Evolutionary conservation across 441 rosid species (phyloP).

Genomic region (Erodium texanum): DNA sequence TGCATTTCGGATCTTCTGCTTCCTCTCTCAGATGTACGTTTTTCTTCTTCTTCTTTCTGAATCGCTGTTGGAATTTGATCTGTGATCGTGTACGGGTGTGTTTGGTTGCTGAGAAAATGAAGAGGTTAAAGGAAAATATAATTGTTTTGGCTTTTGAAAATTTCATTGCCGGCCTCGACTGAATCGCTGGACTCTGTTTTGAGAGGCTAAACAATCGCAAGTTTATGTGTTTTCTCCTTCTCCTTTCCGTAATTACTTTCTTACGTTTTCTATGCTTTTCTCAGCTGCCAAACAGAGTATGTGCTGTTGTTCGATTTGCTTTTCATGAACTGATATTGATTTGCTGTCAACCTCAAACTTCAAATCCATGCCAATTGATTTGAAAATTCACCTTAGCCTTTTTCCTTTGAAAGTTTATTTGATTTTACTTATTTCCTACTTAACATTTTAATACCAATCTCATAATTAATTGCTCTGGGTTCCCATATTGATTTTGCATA

Average conservation of each 20-base stretch:
- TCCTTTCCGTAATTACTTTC: no score
- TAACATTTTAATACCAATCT: not conserved
- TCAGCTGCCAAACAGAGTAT: no score
- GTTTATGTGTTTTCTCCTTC: no score
- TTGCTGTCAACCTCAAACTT: no score
- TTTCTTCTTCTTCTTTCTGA: no score
- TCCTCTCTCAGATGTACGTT: no score
- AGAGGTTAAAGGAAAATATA: not conserved
- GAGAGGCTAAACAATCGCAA: no score
- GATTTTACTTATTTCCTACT: not conserved
- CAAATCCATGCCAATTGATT: not conserved
- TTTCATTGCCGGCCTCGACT: not conserved
- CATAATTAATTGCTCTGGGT: not conserved
- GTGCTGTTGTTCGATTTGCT: not conserved
- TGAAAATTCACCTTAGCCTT: not conserved
- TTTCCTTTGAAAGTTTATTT: not conserved
- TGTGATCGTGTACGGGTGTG: not conserved
- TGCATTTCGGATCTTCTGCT: not conserved
- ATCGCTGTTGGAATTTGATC: not conserved
- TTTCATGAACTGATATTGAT: not conserved
- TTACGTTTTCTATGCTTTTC: no score
- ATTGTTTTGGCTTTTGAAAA: not conserved
- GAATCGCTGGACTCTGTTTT: not conserved
- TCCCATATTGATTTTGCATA: not conserved
- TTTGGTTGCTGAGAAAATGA: not conserved